Base-by-base conservation (phyloP, 371 early-diverging fungal genomes). In the Capniomyces stellatus region DNA sequence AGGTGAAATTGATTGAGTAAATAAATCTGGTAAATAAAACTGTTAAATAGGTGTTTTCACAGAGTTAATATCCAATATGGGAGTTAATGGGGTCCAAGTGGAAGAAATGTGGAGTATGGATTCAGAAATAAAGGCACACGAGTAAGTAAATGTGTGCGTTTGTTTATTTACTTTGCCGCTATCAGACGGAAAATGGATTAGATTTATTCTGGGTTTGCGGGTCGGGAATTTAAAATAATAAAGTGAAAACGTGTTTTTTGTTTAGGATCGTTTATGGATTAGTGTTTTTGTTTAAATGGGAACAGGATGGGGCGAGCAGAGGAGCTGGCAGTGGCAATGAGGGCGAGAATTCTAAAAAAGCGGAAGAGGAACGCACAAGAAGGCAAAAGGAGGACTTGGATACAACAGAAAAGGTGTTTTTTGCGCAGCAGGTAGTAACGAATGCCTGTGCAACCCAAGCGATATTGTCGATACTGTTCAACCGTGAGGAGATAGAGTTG, bases 401-500 rank as follows among this genome's bases (percentile, higher is more conserved):
- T n/a, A 29, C 39, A 19, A 39, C 54, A 21, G 10, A 46, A 41
- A 25, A 29, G 29, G 75, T 90, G 30, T 88, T 87, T 55, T 89
- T 89, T 68, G 59, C 64, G 1, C 60, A 59, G 18, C 64, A 85
- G 75, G 71, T 83, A 3, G 73, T 85, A 35, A 72, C 82, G 29
- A 93, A 93, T 65, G 92, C 94, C 2, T 93, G 94, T 58, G 91
- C 92, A 13, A 92, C 94, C 0, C 92, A 91, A 66, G 94, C 94
- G 2, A 87, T 93, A 55, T 64, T 93, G 22, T 82, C 85, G 10
- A 79, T 93, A 43, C 63, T 89, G 42, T 62, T 93, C 29, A 93
- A 93, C 62, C 70, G 74, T 29, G 61, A 71, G 12, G 56, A 59
- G 0, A 65, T 92, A 19, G 82, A 85, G 6, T 66, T 91, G 42